Evolutionary conservation across 2,329 filamentous ascomycete genomes (phyloP).

Genomic region (Calonectria henricotiae): DNA sequence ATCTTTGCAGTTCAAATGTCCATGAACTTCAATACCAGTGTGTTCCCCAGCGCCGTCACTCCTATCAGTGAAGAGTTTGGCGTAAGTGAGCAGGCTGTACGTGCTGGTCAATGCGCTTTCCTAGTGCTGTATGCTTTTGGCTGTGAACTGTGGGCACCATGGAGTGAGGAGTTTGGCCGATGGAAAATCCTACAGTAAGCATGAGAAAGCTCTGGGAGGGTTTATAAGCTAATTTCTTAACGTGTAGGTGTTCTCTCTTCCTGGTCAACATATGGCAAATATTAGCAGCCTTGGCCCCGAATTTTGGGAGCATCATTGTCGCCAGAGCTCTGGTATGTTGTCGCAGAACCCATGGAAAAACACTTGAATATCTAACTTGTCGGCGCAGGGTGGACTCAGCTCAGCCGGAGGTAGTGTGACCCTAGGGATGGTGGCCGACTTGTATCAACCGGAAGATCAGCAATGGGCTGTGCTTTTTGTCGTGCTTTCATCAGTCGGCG

Average conservation of each 20-base stretch:
- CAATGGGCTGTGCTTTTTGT: conserved; percentile 10
- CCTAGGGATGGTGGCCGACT: conserved; percentile 4
- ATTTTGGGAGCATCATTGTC: conserved; percentile 5
- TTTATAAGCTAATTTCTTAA: neutral
- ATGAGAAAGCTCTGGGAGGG: neutral
- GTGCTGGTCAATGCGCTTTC: neutral
- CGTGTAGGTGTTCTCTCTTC: neutral
- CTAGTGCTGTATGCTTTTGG: conserved; percentile 7
- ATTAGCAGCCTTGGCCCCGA: neutral
- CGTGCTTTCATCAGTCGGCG: neutral
- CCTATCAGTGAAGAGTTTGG: conserved; percentile 65
- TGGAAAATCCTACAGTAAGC: conserved; percentile 10
- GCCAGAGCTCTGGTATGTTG: conserved; percentile 1
- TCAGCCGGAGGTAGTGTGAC: conserved; percentile 12
- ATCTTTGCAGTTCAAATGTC: conserved; percentile 82
- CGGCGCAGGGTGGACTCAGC: neutral
- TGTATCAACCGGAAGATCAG: conserved; percentile 13
- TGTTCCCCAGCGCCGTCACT: conserved; percentile 77
- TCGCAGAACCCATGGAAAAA: too few species aligned
- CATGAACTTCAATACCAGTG: conserved; percentile 83
- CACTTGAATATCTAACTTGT: neutral
- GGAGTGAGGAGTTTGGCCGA: conserved; percentile 6
- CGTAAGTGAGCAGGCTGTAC: neutral
- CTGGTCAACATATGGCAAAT: conserved; percentile 10
- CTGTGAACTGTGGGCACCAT: conserved; percentile 8